Base-by-base conservation (phyloP, 176 grass and related monocot genomes). In the Saccharum officinarum region DNA sequence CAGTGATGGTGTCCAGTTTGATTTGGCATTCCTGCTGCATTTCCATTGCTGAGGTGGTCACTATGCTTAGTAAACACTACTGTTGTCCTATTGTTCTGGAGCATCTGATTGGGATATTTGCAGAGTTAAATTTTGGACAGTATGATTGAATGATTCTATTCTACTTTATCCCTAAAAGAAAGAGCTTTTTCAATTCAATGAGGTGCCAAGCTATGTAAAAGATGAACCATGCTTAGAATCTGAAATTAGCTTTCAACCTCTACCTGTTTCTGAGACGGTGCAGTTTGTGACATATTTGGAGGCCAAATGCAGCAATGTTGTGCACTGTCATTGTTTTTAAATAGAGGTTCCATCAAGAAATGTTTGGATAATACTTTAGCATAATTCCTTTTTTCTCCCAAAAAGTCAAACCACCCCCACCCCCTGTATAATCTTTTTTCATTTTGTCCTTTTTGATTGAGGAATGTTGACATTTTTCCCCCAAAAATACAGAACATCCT, bases 401-500 rank as follows among this genome's bases (percentile, higher is more conserved):
- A 60, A 60, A 60, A 23, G 20, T 59, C 20, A 60, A n/a, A 60
- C 55, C 18, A 60, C 8, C 22, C 57, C n/a, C 13, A 17, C 16
- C 57, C 57, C 2, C 57, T 4, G 57, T 61, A 23, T 61, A 10
- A 25, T 61, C 9, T 65, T 30, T 7, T 2, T 71, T n/a, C 49
- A 16, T 60, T 82, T 18, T 52, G 8, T 52, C 69, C 13, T 5
- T 39, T 62, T 80, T 36, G 20, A 68, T 44, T 75, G 15, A 52
- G 15, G 33, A 71, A 67, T 33, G 0, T 49, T 79, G 59, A 73
- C 18, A 49, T 65, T 66, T 40, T 41, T 76, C 0, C 10, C 5
- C 0, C 25, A 69, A 76, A 47, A 74, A 73, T 42, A 78, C 86
- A 99, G 97, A 91, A 77, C 97, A 99, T 87, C 54, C 84, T 57